These are phyloP conservation scores for Phytophthora tentaculata DNA, from an alignment of 352 stramenopile genomes.

Conservation along the genomic window DNA sequence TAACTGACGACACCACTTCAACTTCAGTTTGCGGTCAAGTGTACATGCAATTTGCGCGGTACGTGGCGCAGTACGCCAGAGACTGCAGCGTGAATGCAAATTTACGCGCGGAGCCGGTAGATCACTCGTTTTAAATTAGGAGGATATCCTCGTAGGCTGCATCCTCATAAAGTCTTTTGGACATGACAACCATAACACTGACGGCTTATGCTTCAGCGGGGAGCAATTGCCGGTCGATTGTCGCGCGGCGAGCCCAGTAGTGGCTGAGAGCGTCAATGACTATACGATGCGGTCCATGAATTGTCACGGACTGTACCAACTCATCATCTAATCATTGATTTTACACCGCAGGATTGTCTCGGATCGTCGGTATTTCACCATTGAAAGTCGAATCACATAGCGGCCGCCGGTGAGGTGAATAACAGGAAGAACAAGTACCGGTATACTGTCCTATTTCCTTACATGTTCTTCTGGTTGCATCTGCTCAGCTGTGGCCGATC, in stretches of 20 bases:
- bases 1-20: conserved; percentile 30
- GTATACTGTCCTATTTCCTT: too few relatives aligned
- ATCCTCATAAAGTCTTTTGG: too few relatives aligned
- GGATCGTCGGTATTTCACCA: neutral
- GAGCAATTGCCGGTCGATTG: neutral
- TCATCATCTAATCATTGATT: conserved; percentile 15
- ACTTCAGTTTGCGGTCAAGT: conserved; percentile 24
- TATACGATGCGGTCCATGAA: neutral
- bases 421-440: too few relatives aligned
- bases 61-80: conserved; percentile 9
- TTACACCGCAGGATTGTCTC: conserved; percentile 6
- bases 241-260: conserved; percentile 12
- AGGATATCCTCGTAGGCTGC: neutral
- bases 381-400: neutral
- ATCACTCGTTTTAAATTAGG: conserved; percentile 2
- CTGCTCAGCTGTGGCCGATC: neutral
- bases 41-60: conserved; percentile 11
- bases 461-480: neutral
- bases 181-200: too few relatives aligned
- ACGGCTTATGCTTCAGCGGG: neutral
- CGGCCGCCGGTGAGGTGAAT: neutral
- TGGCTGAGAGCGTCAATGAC: conserved; percentile 16
- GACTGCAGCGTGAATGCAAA: conserved; percentile 10
- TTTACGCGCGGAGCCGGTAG: neutral
- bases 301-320: conserved; percentile 20